These are phyloP conservation scores for Aspergillus costaricaensis DNA, from an alignment of 2,329 filamentous ascomycete genomes.

Conservation along the genomic window DNA sequence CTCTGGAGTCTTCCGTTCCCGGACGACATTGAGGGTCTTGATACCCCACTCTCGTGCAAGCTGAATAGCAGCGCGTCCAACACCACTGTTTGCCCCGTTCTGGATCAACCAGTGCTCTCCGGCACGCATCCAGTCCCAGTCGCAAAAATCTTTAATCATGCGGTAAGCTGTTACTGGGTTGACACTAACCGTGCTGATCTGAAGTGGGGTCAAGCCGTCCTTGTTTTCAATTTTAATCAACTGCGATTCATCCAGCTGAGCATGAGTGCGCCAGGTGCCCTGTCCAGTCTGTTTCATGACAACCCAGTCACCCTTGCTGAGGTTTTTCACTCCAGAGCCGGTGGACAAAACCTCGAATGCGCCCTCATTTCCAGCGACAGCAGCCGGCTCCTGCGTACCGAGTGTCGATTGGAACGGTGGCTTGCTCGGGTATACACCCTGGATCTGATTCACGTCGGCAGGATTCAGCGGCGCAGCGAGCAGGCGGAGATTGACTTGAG, in stretches of 20 bases:
- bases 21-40: conserved; percentile 85
- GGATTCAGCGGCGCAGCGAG: conserved; percentile 94
- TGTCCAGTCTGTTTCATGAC: conserved; percentile 81
- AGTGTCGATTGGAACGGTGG: conserved; percentile 74
- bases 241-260: conserved; percentile 62
- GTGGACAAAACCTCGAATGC: conserved; percentile 83
- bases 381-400: conserved; percentile 73
- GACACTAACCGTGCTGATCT: conserved; percentile 84
- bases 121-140: conserved; percentile 51
- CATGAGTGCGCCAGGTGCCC: conserved; percentile 94
- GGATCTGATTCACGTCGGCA: conserved; percentile 96
- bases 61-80: conserved; percentile 89
- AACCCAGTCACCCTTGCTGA: conserved; percentile 86
- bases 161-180: conserved; percentile 95
- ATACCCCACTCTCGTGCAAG: conserved; percentile 82
- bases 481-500: conserved; percentile 75
- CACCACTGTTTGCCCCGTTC: conserved; percentile 93
- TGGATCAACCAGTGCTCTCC: conserved; percentile 95
- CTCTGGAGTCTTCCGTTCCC: conserved; percentile 65
- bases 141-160: conserved; percentile 79
- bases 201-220: conserved; percentile 69
- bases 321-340: conserved; percentile 61
- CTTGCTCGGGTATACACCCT: conserved; percentile 90
- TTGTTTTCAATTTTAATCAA: conserved; percentile 71
- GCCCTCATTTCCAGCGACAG: conserved; percentile 72